Base-by-base conservation (phyloP, 2,329 filamentous ascomycete species). In the Eurotiales sp. region DNA sequence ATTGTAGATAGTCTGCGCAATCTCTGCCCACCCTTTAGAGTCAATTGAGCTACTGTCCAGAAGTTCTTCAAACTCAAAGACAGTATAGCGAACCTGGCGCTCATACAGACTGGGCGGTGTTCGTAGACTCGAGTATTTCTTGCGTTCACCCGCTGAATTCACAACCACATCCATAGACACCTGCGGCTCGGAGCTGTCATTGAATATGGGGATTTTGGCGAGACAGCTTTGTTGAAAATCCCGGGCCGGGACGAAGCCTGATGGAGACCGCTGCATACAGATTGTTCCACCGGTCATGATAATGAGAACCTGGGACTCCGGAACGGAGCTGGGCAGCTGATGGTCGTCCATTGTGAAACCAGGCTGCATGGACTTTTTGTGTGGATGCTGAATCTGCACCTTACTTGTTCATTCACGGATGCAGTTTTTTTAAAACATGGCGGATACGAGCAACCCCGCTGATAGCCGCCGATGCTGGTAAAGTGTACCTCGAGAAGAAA, bases 1-100 rank as follows among this genome's bases (percentile, higher is more conserved):
- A 57, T 86, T 83, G 59, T 83, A 80, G 58, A 96, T 82, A n/a
- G 86, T 82, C 46, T 78, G 74, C 1, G 90, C 89, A 64, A 96
- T 93, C 64, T 90, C 82, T 10, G 87, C 84, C 91, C 90, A 96
- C 52, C 90, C 90, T 39, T 82, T 80, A 15, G 89, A 88, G 55
- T 90, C 88, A 67, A 96, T 95, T 50, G 88, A 93, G 65, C 87
- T 92, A 56, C 89, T 95, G 72, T 96, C 91, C 3, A 96, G 82
- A 32, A 96, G 73, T 22, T 88, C 86, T 46, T 85, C 79, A 68
- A 95, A 96, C 64, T 96, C 91, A 50, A 91, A 79, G 29, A 93
- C 86, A 3, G 84, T 83, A 68, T 95, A 96, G 52, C 90, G 83
- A 54, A 96, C 84, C 62, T 89, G 87, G 22, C 88, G 84, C 29